phyloP scores from a whole-genome alignment of 2,329 filamentous ascomycete genomes.

The Calonectria pseudoreteaudii region DNA sequence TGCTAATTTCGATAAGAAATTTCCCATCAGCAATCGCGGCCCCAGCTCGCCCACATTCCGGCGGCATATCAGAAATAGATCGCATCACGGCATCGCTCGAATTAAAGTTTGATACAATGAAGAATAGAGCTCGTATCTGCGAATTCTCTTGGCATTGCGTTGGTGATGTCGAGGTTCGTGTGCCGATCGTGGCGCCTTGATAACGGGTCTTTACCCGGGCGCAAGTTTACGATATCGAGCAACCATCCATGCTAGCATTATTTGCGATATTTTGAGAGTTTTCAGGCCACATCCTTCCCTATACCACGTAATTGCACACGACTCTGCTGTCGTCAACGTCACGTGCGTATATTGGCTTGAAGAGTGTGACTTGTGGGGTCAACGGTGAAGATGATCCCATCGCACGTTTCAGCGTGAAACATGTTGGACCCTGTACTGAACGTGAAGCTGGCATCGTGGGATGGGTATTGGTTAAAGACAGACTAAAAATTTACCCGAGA shows the following conservation, averaged over 20 bases:
- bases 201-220: too few relatives aligned
- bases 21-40: background rate
- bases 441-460: background rate
- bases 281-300: too few relatives aligned
- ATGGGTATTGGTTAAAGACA: background rate
- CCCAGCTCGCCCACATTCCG: background rate
- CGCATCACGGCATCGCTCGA: background rate
- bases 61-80: background rate
- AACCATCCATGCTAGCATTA: too few relatives aligned
- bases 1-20: background rate
- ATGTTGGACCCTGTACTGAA: background rate
- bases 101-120: background rate
- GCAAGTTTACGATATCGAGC: too few relatives aligned
- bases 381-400: background rate
- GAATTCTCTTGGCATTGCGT: too few relatives aligned
- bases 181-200: too few relatives aligned
- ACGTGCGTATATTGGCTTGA: background rate
- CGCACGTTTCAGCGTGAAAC: background rate
- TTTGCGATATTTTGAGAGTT: background rate
- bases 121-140: background rate
- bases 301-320: background rate
- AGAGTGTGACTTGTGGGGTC: background rate
- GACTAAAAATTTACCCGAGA: background rate
- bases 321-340: background rate
- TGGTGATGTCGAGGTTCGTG: too few relatives aligned